Base-by-base conservation (phyloP, 2,329 filamentous ascomycete species). In the Colletotrichum eleusines region DNA sequence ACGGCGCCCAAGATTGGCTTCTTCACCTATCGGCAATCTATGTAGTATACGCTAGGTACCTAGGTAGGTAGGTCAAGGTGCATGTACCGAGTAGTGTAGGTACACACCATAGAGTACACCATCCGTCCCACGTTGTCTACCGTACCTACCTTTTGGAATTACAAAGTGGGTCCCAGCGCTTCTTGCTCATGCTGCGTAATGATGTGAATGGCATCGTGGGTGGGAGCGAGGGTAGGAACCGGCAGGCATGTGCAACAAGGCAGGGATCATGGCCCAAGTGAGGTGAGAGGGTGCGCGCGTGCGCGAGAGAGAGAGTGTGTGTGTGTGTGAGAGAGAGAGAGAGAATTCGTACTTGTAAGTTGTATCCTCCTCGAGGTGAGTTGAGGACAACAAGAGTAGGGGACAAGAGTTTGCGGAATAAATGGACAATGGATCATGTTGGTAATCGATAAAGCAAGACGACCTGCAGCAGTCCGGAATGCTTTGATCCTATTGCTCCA, bases 211-310 rank as follows among this genome's bases (percentile, higher is more conserved):
- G 60, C 44, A 44, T 59, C 64, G 66, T 50, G 48, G 26, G 59
- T 71, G 53, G 48, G 59, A 64, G 60, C 69, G 33, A 73, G 50
- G 18, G 71, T 73, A 65, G 72, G 69, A 73, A 70, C 66, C 53
- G 58, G 63, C 69, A 72, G 69, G 69, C 69, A 63, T 69, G 72
- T 73, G 62, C 66, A 59, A 72, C 62, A 57, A 62, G 35, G 54
- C 69, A 65, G 23, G 61, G 69, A 65, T 69, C 40, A 40, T 7
- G 50, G 59, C 48, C 33, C 59, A 54, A 68, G 51, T 57, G 26
- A 33, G 33, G 35, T 62, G 59, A 38, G 59, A 38, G 28, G 6
- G 35, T 11, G 42, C 3, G 40, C 5, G 40, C 1, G 40, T 3
- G 38, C 5, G 38, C 5, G 38, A 5, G 38, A 16, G 38, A 16